phyloP scores from a whole-genome alignment of 495 filamentous ascomycete genomes.

The Venustampulla echinocandica region DNA sequence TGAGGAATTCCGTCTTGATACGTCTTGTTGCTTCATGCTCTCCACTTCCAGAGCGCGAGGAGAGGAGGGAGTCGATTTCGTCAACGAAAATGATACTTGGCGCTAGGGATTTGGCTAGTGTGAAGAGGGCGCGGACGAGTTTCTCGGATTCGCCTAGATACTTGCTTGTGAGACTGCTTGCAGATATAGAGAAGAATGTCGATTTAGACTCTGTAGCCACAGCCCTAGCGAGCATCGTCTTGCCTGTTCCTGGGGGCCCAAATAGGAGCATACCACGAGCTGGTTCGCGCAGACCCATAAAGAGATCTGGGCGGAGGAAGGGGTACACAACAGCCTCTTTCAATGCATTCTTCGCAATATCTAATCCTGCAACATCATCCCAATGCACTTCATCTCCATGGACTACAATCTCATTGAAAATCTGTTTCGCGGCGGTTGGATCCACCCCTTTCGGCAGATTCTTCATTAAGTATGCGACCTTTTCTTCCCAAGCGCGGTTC shows the following conservation, averaged over 20 bases:
- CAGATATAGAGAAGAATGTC: constrained; percentile 95
- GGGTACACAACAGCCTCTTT: constrained; percentile 98
- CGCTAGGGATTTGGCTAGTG: constrained; percentile 78
- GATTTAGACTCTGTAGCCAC: constrained; percentile 92
- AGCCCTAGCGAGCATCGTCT: constrained; percentile 94
- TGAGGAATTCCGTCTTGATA: constrained; percentile 96
- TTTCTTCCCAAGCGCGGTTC: constrained; percentile 39
- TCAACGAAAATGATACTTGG: constrained; percentile 98
- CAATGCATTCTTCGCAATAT: constrained; percentile 81
- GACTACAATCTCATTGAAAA: constrained; percentile 93
- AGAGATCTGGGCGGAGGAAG: constrained; percentile 90
- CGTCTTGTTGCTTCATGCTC: constrained; percentile 91
- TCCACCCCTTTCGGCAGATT: constrained; percentile 76
- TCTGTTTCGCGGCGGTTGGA: constrained; percentile 71
- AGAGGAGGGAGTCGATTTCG: constrained; percentile 93
- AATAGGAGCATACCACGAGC: constrained; percentile 95
- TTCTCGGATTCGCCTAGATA: constrained; percentile 97
- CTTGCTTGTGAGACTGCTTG: constrained; percentile 89
- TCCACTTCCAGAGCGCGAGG: constrained; percentile 67
- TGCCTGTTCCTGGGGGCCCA: constrained; percentile 91
- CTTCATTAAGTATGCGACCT: constrained; percentile 52
- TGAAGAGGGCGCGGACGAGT: constrained; percentile 87
- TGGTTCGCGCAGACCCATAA: constrained; percentile 89
- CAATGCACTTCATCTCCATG: constrained; percentile 92
- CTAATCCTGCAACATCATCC: constrained; percentile 88